Conservation (phyloP, 768 basidiomycete species). For the Mrakia blollopis region DNA sequence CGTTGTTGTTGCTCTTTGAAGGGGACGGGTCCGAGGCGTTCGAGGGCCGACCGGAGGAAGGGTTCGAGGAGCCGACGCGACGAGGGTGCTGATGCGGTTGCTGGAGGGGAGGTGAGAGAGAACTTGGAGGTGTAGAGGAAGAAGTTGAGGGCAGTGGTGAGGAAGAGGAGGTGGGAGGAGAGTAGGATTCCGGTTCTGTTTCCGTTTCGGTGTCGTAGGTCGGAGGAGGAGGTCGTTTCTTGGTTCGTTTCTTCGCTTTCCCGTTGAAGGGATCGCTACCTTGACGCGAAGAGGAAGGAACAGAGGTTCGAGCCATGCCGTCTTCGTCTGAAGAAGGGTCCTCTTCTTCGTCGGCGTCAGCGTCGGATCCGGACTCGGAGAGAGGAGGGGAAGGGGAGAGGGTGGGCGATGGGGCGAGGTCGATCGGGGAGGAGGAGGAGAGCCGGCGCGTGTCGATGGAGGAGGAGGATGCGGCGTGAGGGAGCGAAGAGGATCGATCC, state of each 20-base stretch:
- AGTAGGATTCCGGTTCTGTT: conserved; percentile 12
- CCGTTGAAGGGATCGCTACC: not conserved
- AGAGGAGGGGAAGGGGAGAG: conserved; percentile 1
- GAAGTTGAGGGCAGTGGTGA: not conserved
- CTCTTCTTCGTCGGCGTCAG: not conserved
- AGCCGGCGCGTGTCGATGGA: not conserved
- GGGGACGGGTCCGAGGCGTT: not conserved
- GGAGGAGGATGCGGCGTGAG: not conserved
- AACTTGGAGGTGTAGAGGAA: not conserved
- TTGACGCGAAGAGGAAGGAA: not conserved
- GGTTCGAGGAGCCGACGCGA: not conserved
- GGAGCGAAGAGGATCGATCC: not conserved
- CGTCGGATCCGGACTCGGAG: conserved; percentile 3
- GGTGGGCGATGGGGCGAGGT: not conserved
- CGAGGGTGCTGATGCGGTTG: not conserved
- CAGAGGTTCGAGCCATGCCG: conserved; percentile 5
- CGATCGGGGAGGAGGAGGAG: not conserved
- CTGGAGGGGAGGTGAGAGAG: not conserved
- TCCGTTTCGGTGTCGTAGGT: conserved; percentile 9
- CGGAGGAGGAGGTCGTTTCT: not conserved
- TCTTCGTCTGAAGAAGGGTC: conserved; percentile 4
- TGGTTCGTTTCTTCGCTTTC: conserved; percentile 9
- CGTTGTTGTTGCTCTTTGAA: not conserved
- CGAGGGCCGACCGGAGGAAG: not conserved
- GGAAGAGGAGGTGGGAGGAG: not conserved